Conservation (phyloP, 805 yeast species). For the Ogataea siamensis region DNA sequence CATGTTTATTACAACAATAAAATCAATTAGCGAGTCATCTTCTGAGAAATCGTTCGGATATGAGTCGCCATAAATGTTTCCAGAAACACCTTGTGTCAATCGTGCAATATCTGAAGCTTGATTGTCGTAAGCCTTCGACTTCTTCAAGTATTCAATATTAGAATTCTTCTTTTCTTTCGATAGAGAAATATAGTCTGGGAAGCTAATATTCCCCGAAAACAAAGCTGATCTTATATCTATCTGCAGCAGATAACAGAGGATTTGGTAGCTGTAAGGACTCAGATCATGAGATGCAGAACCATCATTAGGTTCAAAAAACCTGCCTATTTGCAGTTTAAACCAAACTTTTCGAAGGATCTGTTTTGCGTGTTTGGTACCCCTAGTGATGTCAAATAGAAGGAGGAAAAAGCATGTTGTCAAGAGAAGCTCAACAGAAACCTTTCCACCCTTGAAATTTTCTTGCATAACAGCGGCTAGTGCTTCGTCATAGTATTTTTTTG, state of each 20-base stretch:
- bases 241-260: not conserved
- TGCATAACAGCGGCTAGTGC: conserved; percentile 1
- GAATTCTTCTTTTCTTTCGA: not conserved
- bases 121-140: not conserved
- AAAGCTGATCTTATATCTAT: conserved; percentile 1
- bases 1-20: conserved; percentile 9
- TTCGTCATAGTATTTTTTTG: conserved; percentile 1
- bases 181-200: not conserved
- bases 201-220: conserved; percentile 1
- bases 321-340: conserved; percentile 1
- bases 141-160: not conserved
- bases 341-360: conserved; percentile 1
- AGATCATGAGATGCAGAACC: not conserved
- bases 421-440: not conserved
- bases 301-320: not conserved
- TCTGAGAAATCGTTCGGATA: conserved; percentile 1
- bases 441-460: conserved; percentile 1
- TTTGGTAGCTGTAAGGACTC: conserved; percentile 1
- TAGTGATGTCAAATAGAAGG: conserved; percentile 1
- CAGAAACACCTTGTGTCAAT: not conserved
- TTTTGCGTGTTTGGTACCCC: conserved; percentile 1
- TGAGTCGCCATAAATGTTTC: not conserved
- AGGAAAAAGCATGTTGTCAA: conserved; percentile 1
- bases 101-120: no score
- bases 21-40: conserved; percentile 2